Conservation (phyloP, 2,329 filamentous ascomycete species). For the Chrysoporthe austroafricana region DNA sequence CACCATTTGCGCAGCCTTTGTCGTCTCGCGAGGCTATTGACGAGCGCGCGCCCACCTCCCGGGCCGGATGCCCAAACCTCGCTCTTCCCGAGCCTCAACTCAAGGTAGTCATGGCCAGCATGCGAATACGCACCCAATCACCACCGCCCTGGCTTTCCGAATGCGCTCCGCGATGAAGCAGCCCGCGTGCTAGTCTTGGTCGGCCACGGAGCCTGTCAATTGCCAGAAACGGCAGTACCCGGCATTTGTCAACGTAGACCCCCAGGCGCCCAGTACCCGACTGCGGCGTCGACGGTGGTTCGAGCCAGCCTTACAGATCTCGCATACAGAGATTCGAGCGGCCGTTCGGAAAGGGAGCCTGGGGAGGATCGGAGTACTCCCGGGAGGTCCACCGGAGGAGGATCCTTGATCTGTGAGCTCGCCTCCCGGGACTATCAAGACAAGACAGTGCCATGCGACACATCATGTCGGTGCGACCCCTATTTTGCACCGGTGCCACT, state of each 20-base stretch:
- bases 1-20: background rate
- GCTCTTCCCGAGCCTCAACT: background rate
- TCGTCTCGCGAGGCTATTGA: background rate
- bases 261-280: background rate
- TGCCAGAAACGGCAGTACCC: slow-evolving; percentile 2
- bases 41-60: background rate
- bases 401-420: background rate
- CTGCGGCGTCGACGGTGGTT: background rate
- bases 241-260: background rate
- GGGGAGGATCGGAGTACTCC: slow-evolving; percentile 1
- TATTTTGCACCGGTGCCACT: background rate
- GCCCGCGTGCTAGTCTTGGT: background rate
- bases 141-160: background rate
- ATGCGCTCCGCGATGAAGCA: background rate
- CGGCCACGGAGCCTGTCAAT: background rate
- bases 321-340: background rate
- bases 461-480: background rate
- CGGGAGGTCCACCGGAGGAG: background rate
- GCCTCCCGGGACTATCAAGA: background rate
- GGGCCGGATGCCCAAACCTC: slow-evolving; percentile 4
- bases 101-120: slow-evolving; percentile 7
- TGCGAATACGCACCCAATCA: background rate
- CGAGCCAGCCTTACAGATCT: slow-evolving; percentile 2
- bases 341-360: background rate
- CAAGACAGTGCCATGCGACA: background rate